Evolutionary conservation across 2,329 filamentous ascomycete species (phyloP), one percentile per base, ranked within the genome.

Genomic region (Passalora sequoiae): DNA sequence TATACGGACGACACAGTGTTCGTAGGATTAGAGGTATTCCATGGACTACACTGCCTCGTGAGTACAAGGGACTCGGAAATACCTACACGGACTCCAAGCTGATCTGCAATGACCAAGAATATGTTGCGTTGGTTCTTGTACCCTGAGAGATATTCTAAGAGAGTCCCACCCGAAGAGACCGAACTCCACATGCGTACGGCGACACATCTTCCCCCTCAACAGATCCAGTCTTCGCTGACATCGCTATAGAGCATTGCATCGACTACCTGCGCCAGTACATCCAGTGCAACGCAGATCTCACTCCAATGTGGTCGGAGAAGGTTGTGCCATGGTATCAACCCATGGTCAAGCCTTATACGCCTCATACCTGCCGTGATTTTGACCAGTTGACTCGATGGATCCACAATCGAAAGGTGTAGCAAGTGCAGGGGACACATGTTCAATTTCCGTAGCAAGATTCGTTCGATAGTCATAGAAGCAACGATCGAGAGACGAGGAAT

Each of bases 261-360:
- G 25, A 28, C 61, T 28, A 28, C 13, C 5, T 33, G 15, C 31
- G 13, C 13, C 31, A 33, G 13, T 33, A 33, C 17, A 33, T 33
- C 31, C 31, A 33, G 31, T 33, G 13, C 31, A 16, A 15, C 31
- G 17, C 15, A 15, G 31, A 33, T 33, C 31, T 15, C 9, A 20
- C 31, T 9, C 13, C 17, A 10, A 15, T 20, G 31, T 33, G 13
- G 17, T 33, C 31, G 4, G 10, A 20, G 9, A 15, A 16, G 31
- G 9, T 10, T 9, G 17, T 15, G 15, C 4, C 10, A 10, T 15
- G 17, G 12, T 13, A 9, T 22, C 12, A 10, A 10, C 25, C 13
- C 10, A 15, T 16, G 6, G 19, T 28, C 28, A 21, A 19, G 19
- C 17, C 25, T 28, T 28, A 28, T 13, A 13, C 13, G 3, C 25